A percentile compares a stretch with the other conserved stretches of the same genome.
Evolutionary conservation across 768 basidiomycete genomes (phyloP).

Genomic region (Auriscalpium vulgare): DNA sequence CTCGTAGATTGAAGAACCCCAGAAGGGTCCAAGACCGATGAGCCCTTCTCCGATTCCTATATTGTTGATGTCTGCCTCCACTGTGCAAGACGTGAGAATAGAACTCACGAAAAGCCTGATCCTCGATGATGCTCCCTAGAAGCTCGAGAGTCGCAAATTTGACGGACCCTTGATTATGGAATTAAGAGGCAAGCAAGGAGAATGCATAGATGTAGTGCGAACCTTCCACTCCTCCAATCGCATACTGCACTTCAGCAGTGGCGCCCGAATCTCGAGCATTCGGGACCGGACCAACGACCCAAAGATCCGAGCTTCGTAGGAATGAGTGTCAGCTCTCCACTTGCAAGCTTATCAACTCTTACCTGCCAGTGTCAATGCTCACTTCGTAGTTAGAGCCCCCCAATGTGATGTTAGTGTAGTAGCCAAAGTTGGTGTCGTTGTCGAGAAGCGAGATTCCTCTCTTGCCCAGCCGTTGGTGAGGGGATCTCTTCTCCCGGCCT

Average conservation of each 20-base stretch:
- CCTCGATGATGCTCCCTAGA: conserved; percentile 32
- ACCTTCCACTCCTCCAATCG: conserved; percentile 36
- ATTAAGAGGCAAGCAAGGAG: not conserved
- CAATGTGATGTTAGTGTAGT: conserved; percentile 32
- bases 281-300: conserved; percentile 36
- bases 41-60: conserved; percentile 11
- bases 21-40: conserved; percentile 26
- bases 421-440: conserved; percentile 27
- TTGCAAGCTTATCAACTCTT: not conserved
- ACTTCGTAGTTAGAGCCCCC: conserved; percentile 26
- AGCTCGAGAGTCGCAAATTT: conserved; percentile 36
- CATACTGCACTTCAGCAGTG: conserved; percentile 39
- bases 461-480: too few species aligned
- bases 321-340: too few species aligned
- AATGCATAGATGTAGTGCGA: not conserved
- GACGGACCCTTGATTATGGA: conserved; percentile 28
- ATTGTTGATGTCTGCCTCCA: too few species aligned
- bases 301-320: conserved; percentile 49
- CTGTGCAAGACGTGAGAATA: too few species aligned
- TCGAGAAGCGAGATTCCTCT: too few species aligned
- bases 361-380: conserved; percentile 42
- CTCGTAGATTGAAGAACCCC: conserved; percentile 16
- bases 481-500: too few species aligned
- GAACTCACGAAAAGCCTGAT: conserved; percentile 37
- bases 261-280: conserved; percentile 30